Evolutionary conservation across 208 protist genomes (phyloP), one percentile per base, ranked within the genome.

Genomic region (Kentomonas sorsogonicus): DNA sequence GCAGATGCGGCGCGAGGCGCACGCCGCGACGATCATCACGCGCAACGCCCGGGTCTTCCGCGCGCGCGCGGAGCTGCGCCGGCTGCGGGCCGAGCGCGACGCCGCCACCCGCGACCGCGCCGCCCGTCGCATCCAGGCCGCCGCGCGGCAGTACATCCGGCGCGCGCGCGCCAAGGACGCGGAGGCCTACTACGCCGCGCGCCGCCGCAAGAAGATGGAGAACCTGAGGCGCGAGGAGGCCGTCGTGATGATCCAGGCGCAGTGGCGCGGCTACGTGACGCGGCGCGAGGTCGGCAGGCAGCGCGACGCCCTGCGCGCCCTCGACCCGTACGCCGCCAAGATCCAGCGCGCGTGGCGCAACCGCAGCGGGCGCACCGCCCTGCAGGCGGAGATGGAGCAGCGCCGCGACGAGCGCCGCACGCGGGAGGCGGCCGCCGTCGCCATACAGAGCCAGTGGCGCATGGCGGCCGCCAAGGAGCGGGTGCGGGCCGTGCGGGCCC

Each of bases 381-480:
- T 93, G 22, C 62, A 65, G 23, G n/a, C 50, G 16, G 69, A 74
- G 34, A 48, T 90, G 34, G 33, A 39, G 31, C 26, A 54, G 30
- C 77, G 83, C 44, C 60, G 63, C 11, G 47, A 18, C 2, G 44
- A 58, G 34, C 73, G 74, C n/a, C 23, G 63, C 46, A 47, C 60
- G 18, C 59, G 67, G 11, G 38, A 52, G 16, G 22, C 53, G 20
- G 83, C 86, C n/a, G 83, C 76, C 3, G 46, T 91, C 33, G 60
- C 40, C 31, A 58, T 95, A 33, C 89, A 95, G 73, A 88, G 82
- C 64, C 89, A 90, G 69, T 95, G 89, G 89, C 74, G 89, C 27
- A 86, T 77, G 65, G 78, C 83, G 66, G 48, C 66, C 53, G 89
- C 89, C 13, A 72, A 60, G 25, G 81, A 85, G 52, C 38, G 60